These are phyloP conservation scores for Cadophora gregata DNA, from an alignment of 2,329 filamentous ascomycete genomes.

Conservation along the genomic window DNA sequence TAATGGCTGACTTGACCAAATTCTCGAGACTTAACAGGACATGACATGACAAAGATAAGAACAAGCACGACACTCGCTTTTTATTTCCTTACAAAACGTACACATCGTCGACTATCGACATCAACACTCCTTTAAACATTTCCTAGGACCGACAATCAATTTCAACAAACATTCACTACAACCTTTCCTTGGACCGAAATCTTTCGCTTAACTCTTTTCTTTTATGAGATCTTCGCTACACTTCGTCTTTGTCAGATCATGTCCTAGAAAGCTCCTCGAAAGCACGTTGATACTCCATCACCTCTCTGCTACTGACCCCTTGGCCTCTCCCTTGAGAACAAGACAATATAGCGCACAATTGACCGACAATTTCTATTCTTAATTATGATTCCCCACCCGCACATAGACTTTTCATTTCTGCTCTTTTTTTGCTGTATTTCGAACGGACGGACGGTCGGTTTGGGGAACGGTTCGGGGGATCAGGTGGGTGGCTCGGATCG, in stretches of 20 bases:
- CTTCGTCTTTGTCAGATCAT: constrained; percentile 34
- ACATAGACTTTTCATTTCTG: constrained; percentile 29
- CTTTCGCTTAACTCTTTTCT: constrained; percentile 30
- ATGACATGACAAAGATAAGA: constrained; percentile 32
- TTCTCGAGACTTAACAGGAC: constrained; percentile 12
- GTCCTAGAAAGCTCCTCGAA: constrained; percentile 14
- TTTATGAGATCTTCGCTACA: constrained; percentile 22
- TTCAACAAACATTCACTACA: constrained; percentile 41
- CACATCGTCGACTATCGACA: constrained; percentile 36
- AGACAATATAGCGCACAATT: background rate
- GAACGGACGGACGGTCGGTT: background rate
- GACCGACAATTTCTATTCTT: constrained; percentile 28
- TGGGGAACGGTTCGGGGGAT: background rate
- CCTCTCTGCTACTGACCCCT: background rate
- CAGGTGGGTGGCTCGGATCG: constrained; percentile 1
- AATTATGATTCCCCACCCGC: constrained; percentile 30
- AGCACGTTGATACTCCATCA: background rate
- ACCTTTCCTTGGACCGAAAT: constrained; percentile 40
- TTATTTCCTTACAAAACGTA: constrained; percentile 38
- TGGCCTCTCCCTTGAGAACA: background rate
- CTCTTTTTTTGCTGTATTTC: constrained; percentile 21
- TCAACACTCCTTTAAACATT: constrained; percentile 44
- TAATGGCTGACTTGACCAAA: constrained; percentile 13
- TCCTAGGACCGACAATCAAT: constrained; percentile 33
- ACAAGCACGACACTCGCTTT: constrained; percentile 44